A percentile compares a stretch with the other conserved stretches of the same genome.
Conservation (phyloP, 2,329 filamentous ascomycete species). For the Aureobasidium melanogenum region DNA sequence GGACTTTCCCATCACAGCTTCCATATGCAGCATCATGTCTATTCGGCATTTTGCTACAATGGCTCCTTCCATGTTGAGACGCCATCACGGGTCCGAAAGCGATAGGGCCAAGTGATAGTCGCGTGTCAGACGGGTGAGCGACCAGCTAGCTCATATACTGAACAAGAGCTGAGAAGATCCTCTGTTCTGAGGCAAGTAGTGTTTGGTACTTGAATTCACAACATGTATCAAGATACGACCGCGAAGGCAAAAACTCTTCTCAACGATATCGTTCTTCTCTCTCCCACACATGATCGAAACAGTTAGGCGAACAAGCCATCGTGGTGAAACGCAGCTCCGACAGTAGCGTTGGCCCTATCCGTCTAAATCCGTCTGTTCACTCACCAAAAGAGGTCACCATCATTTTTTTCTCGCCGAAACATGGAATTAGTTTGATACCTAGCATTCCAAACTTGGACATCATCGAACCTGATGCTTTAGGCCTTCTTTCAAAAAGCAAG, state of each 20-base stretch:
- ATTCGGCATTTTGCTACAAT: too few relatives aligned
- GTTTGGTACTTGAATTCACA: background rate
- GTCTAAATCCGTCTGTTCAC: background rate
- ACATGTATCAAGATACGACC: background rate
- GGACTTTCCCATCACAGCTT: background rate
- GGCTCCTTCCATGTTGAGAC: background rate
- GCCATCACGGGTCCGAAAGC: background rate
- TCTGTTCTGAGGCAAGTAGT: background rate
- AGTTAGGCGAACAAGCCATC: background rate
- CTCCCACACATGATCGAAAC: background rate
- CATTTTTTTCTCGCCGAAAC: background rate
- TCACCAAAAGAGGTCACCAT: background rate
- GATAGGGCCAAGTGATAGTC: background rate
- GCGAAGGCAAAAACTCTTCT: background rate
- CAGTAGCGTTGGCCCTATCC: background rate
- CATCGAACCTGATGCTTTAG: background rate
- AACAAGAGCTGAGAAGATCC: background rate
- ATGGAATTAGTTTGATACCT: background rate
- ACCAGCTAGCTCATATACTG: background rate
- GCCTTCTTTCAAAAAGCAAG: slow-evolving; percentile 5
- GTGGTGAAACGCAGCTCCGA: slow-evolving; percentile 3
- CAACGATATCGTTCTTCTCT: background rate
- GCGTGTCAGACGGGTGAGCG: background rate
- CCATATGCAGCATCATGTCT: background rate
- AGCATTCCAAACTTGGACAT: background rate